These are phyloP conservation scores for Botrytis porri DNA, from an alignment of 2,329 filamentous ascomycete species.

Conservation along the genomic window DNA sequence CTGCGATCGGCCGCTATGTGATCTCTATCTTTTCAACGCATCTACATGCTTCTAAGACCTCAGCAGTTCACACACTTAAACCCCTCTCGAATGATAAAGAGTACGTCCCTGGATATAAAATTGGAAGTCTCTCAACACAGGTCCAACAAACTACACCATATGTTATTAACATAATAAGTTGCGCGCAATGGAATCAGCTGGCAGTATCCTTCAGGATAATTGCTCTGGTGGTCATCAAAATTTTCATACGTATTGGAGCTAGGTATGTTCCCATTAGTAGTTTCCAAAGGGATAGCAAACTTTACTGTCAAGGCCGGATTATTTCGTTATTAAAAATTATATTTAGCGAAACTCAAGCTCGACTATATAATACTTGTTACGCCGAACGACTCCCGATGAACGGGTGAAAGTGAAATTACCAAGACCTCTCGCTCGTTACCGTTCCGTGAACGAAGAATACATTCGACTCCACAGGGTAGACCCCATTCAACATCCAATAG, in stretches of 20 bases:
- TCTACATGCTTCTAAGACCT: conserved; percentile 18
- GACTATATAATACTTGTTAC: neutral
- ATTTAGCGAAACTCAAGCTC: neutral
- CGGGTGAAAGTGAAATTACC: neutral
- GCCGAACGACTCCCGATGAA: neutral
- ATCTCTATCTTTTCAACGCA: conserved; percentile 22
- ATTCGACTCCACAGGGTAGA: neutral
- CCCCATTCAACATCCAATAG: neutral
- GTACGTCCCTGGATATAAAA: neutral
- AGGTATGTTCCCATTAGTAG: neutral
- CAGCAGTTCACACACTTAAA: conserved; percentile 4
- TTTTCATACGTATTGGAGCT: neutral
- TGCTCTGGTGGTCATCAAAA: neutral
- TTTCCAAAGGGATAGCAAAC: neutral
- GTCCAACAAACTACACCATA: neutral
- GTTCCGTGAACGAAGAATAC: neutral
- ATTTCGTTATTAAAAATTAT: neutral
- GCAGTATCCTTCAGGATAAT: neutral
- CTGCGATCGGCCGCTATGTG: conserved; percentile 20
- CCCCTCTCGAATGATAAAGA: neutral
- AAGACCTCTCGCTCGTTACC: neutral
- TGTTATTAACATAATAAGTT: neutral
- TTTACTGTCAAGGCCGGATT: neutral
- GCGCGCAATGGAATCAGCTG: neutral
- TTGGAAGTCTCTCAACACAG: neutral